Evolutionary conservation across 2,329 filamentous ascomycete genomes (phyloP).

Genomic region (Rugonectria rugulosa): DNA sequence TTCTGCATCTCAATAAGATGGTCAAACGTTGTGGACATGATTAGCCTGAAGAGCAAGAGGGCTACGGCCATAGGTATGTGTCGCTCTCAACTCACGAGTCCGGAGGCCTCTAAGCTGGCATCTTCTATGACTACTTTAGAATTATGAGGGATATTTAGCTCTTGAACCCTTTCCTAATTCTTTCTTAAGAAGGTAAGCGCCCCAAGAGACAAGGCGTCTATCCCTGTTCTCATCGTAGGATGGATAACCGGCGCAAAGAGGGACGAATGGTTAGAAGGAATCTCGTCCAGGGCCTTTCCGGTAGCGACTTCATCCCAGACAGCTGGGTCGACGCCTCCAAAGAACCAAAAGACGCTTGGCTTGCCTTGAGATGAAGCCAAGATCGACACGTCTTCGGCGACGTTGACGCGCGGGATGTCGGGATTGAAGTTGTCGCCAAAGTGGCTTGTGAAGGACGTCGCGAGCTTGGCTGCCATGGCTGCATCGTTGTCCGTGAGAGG

Average conservation of each 20-base stretch:
- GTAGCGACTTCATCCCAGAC: conserved; percentile 29
- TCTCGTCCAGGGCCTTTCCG: conserved; percentile 22
- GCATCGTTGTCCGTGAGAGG: conserved; percentile 62
- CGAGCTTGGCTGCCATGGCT: conserved; percentile 49
- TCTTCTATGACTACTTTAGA: too few relatives aligned
- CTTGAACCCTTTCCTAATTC: too few relatives aligned
- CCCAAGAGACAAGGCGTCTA: conserved; percentile 28
- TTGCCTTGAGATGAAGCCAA: conserved; percentile 29
- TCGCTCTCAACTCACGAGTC: too few relatives aligned
- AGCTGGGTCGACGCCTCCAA: conserved; percentile 23
- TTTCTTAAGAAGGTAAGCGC: conserved; percentile 23
- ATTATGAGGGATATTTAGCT: too few relatives aligned
- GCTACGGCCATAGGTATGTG: too few relatives aligned
- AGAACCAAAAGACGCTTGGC: conserved; percentile 33
- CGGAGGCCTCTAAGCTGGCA: too few relatives aligned
- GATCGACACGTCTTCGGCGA: conserved; percentile 63
- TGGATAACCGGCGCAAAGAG: conserved; percentile 36
- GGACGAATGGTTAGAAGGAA: conserved; percentile 37
- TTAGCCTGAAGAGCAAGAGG: too few relatives aligned
- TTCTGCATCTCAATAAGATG: too few relatives aligned
- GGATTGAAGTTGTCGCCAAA: conserved; percentile 50
- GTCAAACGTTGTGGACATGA: too few relatives aligned
- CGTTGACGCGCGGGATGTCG: conserved; percentile 50
- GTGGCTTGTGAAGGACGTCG: conserved; percentile 52
- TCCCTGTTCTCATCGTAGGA: conserved; percentile 34